Conservation (phyloP, 768 basidiomycete species). For the Serendipita sp. region DNA sequence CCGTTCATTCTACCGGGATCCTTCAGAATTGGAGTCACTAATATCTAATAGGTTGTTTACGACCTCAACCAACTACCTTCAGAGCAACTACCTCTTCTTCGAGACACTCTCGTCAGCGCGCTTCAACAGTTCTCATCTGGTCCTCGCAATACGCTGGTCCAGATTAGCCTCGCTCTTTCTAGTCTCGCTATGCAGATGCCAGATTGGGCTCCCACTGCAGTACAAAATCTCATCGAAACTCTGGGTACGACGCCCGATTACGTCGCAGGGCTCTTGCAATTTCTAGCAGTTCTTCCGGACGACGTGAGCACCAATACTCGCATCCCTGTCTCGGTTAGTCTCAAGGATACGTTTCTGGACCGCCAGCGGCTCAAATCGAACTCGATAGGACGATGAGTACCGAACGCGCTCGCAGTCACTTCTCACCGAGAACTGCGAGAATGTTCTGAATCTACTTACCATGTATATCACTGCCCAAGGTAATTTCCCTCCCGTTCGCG, state of each 20-base stretch:
- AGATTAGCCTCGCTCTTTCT: constrained; percentile 78
- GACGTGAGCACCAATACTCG: constrained; percentile 69
- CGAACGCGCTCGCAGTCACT: constrained; percentile 41
- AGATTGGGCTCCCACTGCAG: constrained; percentile 57
- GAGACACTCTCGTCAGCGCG: constrained; percentile 73
- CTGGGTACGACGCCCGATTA: constrained; percentile 75
- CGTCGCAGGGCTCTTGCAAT: constrained; percentile 74
- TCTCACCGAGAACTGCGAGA: constrained; percentile 48
- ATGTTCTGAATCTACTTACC: constrained; percentile 60
- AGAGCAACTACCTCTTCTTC: constrained; percentile 55
- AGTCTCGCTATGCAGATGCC: constrained; percentile 83
- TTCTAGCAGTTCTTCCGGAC: constrained; percentile 81
- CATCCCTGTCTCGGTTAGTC: constrained; percentile 74
- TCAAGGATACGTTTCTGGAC: background rate
- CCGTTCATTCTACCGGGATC: constrained; percentile 15
- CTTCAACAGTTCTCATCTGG: constrained; percentile 54
- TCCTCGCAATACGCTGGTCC: constrained; percentile 69
- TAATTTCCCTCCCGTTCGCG: constrained; percentile 18
- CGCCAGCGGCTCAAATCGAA: background rate
- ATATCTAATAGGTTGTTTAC: constrained; percentile 63
- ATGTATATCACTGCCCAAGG: constrained; percentile 84
- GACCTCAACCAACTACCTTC: constrained; percentile 79
- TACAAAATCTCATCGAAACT: constrained; percentile 63
- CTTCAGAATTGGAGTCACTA: constrained; percentile 11
- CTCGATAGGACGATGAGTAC: constrained; percentile 52